These are phyloP conservation scores for Nemania sp. DNA, from an alignment of 2,329 filamentous ascomycete genomes.

Conservation along the genomic window DNA sequence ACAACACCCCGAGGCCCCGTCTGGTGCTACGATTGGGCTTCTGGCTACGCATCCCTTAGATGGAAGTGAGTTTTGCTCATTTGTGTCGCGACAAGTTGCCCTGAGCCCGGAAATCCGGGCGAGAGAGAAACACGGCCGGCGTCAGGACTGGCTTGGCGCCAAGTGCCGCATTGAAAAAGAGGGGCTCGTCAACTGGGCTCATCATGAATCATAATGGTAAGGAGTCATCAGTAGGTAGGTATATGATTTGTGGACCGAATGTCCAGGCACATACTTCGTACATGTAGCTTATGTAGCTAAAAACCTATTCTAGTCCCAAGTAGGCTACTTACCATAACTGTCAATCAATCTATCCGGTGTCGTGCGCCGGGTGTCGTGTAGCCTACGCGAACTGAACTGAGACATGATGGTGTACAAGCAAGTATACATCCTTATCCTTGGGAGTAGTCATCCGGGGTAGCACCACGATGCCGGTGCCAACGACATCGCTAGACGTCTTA, in stretches of 20 bases:
- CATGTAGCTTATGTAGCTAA: too few relatives aligned
- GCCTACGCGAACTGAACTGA: too few relatives aligned
- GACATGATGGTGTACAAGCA: too few relatives aligned
- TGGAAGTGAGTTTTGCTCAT: too few relatives aligned
- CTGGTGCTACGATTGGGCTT: background rate
- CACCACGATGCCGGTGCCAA: too few relatives aligned
- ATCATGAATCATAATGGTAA: slow-evolving; percentile 19
- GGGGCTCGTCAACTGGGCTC: background rate
- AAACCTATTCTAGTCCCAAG: too few relatives aligned
- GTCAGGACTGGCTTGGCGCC: background rate
- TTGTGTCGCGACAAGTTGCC: background rate
- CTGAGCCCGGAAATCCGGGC: slow-evolving; percentile 13
- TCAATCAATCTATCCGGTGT: too few relatives aligned
- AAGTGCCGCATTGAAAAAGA: background rate
- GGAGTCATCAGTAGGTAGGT: background rate
- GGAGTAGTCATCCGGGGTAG: too few relatives aligned
- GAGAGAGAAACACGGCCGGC: background rate
- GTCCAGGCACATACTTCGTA: background rate
- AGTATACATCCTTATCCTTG: too few relatives aligned
- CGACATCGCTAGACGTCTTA: too few relatives aligned
- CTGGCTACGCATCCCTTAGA: background rate
- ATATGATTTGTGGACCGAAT: background rate
- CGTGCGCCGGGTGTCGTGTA: too few relatives aligned
- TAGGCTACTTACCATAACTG: too few relatives aligned
- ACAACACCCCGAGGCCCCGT: slow-evolving; percentile 13